Conservation (phyloP, 345 rosid genomes). For the Bruguiera gymnorhiza region DNA sequence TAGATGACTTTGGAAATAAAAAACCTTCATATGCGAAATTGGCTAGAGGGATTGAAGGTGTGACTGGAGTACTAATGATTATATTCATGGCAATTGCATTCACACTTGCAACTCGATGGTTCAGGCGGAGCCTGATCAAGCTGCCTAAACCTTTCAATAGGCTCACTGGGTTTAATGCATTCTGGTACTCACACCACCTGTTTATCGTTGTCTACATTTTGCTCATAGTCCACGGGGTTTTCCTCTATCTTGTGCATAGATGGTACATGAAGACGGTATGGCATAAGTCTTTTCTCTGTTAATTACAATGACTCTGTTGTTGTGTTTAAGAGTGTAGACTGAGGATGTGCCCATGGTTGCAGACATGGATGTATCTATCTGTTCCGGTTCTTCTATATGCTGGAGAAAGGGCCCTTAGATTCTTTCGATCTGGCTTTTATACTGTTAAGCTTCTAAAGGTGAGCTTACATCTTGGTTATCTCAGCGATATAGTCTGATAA, state of each 20-base stretch:
- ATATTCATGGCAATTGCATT: slow-evolving; percentile 72
- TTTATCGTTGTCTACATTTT: slow-evolving; percentile 66
- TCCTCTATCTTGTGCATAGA: slow-evolving; percentile 62
- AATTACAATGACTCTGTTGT: not conserved
- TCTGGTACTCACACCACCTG: slow-evolving; percentile 97
- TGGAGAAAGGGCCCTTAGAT: slow-evolving; percentile 84
- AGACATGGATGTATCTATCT: slow-evolving; percentile 98
- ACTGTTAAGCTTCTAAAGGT: slow-evolving; percentile 77
- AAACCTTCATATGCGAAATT: slow-evolving; percentile 68
- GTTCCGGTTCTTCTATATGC: slow-evolving; percentile 74
- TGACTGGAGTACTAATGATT: slow-evolving; percentile 81
- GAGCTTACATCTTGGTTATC: slow-evolving; percentile 4
- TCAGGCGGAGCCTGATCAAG: slow-evolving; percentile 66
- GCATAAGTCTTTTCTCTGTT: slow-evolving; percentile 4
- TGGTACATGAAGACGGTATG: slow-evolving; percentile 88
- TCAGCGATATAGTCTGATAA: not conserved
- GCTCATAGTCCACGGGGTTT: slow-evolving; percentile 66
- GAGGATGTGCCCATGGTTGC: slow-evolving; percentile 15
- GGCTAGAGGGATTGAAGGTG: slow-evolving; percentile 61
- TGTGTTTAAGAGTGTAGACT: slow-evolving; percentile 1
- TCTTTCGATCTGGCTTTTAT: slow-evolving; percentile 79
- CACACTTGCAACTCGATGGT: slow-evolving; percentile 75
- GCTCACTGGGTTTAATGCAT: slow-evolving; percentile 90
- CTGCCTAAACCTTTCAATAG: slow-evolving; percentile 89
- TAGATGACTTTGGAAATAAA: slow-evolving; percentile 48